Evolutionary conservation across 2,329 filamentous ascomycete genomes (phyloP).

Genomic region (Penicillium sp.): DNA sequence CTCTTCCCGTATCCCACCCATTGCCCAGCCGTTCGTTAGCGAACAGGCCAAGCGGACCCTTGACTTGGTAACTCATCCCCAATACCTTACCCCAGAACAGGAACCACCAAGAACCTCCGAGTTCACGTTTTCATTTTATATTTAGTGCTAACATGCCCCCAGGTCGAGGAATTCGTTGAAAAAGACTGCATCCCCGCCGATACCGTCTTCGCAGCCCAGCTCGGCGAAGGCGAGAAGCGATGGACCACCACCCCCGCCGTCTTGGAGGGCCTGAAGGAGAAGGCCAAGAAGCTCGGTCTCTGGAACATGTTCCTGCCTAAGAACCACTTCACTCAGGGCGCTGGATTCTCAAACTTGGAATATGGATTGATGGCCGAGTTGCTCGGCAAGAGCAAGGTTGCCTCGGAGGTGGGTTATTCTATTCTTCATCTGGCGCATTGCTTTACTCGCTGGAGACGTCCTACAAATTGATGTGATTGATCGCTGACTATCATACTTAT

Average conservation of each 20-base stretch:
- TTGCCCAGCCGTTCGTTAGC: constrained; percentile 68
- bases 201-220: constrained; percentile 73
- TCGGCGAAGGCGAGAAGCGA: constrained; percentile 72
- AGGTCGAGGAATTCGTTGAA: constrained; percentile 94
- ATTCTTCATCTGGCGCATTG: constrained; percentile 7
- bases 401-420: constrained; percentile 61
- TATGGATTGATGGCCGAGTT: constrained; percentile 98
- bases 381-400: constrained; percentile 79
- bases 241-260: constrained; percentile 78
- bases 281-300: constrained; percentile 77
- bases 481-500: neutral
- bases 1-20: constrained; percentile 55
- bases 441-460: neutral
- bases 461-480: neutral
- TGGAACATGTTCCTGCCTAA: constrained; percentile 99
- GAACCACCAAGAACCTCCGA: neutral
- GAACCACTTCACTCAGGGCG: constrained; percentile 92
- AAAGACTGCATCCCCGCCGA: constrained; percentile 92
- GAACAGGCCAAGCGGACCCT: constrained; percentile 80
- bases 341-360: constrained; percentile 91
- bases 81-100: neutral
- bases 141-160: constrained; percentile 3
- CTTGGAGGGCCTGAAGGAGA: constrained; percentile 84
- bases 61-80: constrained; percentile 60
- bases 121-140: neutral